These are phyloP conservation scores for Nyctanthes arbortristis DNA, from an alignment of 257 asterid species.

Conservation along the genomic window DNA sequence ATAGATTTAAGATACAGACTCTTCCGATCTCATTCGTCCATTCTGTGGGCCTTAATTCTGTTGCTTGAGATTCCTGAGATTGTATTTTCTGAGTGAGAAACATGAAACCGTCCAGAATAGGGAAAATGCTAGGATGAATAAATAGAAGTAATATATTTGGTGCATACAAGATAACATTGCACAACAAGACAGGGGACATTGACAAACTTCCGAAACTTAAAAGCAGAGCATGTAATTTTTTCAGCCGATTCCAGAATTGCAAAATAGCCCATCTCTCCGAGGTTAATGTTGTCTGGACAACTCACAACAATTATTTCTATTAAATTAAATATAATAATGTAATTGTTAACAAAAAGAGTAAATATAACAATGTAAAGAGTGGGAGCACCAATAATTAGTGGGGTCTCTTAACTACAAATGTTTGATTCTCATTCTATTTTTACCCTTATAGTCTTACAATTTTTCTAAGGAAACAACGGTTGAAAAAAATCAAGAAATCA, in stretches of 20 bases:
- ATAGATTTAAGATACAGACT: slow-evolving; percentile 61
- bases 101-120: slow-evolving; percentile 3
- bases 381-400: background rate
- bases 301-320: background rate
- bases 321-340: too few relatives aligned
- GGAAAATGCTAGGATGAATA: background rate
- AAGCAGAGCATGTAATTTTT: background rate
- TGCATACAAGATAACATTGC: slow-evolving; percentile 5
- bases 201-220: background rate
- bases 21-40: slow-evolving; percentile 79
- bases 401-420: background rate
- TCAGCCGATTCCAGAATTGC: background rate
- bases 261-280: background rate
- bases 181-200: background rate
- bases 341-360: background rate
- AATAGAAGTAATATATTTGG: background rate
- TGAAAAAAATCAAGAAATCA: too few relatives aligned
- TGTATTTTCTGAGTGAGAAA: slow-evolving; percentile 13
- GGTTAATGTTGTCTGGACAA: background rate
- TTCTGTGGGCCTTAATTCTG: slow-evolving; percentile 29
- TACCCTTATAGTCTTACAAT: too few relatives aligned
- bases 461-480: too few relatives aligned
- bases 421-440: too few relatives aligned
- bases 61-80: slow-evolving; percentile 36
- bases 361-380: background rate